phyloP scores from a whole-genome alignment of 768 basidiomycete genomes.

The Strobilomyces dryophilus region DNA sequence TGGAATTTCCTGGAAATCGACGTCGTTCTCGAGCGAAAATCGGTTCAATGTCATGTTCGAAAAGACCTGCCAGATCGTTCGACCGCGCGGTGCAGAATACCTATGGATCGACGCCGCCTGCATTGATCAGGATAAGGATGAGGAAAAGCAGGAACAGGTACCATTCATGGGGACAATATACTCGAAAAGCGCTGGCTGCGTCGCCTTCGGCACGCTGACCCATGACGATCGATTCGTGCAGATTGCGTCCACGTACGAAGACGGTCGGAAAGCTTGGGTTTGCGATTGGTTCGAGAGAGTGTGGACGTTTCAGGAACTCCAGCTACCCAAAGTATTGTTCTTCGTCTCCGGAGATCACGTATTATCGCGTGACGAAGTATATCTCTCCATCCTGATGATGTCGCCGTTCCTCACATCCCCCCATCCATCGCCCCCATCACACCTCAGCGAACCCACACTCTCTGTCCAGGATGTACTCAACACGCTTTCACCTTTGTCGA shows the following conservation, averaged over 20 bases:
- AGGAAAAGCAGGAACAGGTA: conserved; percentile 2
- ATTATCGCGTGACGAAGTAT: conserved; percentile 3
- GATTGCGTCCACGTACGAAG: conserved; percentile 1
- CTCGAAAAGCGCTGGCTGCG: conserved; percentile 4
- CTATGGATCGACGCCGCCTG: conserved; percentile 13
- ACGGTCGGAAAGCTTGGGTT: conserved; percentile 8
- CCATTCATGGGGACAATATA: conserved; percentile 7
- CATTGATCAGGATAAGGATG: not conserved
- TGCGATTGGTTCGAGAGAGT: conserved; percentile 14
- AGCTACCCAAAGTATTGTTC: conserved; percentile 1
- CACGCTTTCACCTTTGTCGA: conserved; percentile 7
- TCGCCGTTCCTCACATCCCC: conserved; percentile 8
- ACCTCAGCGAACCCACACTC: not conserved
- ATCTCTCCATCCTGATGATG: conserved; percentile 8
- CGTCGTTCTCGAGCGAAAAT: conserved; percentile 2
- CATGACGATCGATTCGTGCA: not conserved
- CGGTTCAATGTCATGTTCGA: conserved; percentile 4
- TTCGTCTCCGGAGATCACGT: conserved; percentile 9
- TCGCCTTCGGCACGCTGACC: conserved; percentile 7
- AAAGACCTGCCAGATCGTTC: not conserved
- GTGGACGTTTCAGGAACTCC: conserved; percentile 15
- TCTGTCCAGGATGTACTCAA: conserved; percentile 9
- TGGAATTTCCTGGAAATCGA: conserved; percentile 2
- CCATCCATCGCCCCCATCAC: not conserved
- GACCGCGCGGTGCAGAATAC: not conserved